Conservation (phyloP, 306 rosid species). For the Pterocarpus macrocarpus region DNA sequence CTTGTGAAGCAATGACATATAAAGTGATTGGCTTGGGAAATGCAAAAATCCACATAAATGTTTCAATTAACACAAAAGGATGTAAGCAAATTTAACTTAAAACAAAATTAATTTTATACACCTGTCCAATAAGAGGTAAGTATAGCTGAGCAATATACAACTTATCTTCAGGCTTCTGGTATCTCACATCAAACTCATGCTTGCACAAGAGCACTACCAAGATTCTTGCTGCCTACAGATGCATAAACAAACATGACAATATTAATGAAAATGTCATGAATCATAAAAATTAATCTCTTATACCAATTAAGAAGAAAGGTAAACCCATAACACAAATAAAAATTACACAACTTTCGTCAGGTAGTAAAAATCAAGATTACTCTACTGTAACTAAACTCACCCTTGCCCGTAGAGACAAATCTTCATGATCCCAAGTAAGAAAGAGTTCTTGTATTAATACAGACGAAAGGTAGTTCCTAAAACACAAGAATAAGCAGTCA, state of each 20-base stretch:
- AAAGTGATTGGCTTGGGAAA: background rate
- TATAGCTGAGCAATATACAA: slow-evolving; percentile 97
- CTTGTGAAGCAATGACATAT: background rate
- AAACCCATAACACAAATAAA: background rate
- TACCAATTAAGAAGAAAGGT: background rate
- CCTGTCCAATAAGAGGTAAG: slow-evolving; percentile 98
- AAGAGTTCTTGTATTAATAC: slow-evolving; percentile 96
- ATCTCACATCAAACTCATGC: slow-evolving; percentile 98
- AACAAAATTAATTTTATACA: slow-evolving; percentile 12
- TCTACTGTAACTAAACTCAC: slow-evolving; percentile 53
- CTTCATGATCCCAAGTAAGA: slow-evolving; percentile 98
- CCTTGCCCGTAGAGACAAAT: slow-evolving; percentile 88
- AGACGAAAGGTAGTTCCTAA: slow-evolving; percentile 96
- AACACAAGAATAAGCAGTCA: slow-evolving; percentile 38
- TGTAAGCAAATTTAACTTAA: slow-evolving; percentile 10
- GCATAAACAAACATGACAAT: slow-evolving; percentile 33
- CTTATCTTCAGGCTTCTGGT: slow-evolving; percentile 98
- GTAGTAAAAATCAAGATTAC: slow-evolving; percentile 36
- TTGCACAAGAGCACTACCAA: slow-evolving; percentile 95
- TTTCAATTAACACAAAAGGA: slow-evolving; percentile 7
- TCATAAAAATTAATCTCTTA: background rate
- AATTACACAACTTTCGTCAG: slow-evolving; percentile 7
- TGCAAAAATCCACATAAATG: background rate
- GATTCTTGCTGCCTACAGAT: slow-evolving; percentile 88
- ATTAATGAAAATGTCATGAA: slow-evolving; percentile 13